phyloP scores from a whole-genome alignment of 352 stramenopile species.

The Globisporangium emineosum region DNA sequence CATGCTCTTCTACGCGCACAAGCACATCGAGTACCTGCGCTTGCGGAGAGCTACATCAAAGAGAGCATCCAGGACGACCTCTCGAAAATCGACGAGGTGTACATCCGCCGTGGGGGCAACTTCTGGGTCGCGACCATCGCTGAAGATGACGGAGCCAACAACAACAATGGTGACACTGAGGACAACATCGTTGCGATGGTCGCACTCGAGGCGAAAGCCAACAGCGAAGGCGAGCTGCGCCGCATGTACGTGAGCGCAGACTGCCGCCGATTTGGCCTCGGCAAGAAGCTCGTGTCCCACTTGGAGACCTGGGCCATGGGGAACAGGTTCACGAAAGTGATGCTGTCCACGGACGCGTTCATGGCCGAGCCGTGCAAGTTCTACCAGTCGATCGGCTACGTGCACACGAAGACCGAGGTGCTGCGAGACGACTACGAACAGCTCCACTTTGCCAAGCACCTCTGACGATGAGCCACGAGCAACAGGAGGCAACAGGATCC shows the following conservation, averaged over 20 bases:
- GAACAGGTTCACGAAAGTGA: not conserved
- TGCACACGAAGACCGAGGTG: slow-evolving; percentile 4
- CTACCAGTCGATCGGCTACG: slow-evolving; percentile 9
- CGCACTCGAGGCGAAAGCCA: slow-evolving; percentile 25
- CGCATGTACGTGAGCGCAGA: slow-evolving; percentile 11
- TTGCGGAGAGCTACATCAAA: slow-evolving; percentile 20
- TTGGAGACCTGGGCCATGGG: not conserved
- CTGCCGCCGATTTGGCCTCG: slow-evolving; percentile 5
- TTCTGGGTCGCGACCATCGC: slow-evolving; percentile 40
- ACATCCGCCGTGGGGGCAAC: slow-evolving; percentile 37
- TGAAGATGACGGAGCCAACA: not conserved
- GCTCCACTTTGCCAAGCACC: slow-evolving; percentile 5
- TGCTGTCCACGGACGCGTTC: slow-evolving; percentile 6
- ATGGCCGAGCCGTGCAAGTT: slow-evolving; percentile 14
- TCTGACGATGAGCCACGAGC: not conserved
- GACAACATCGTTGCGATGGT: slow-evolving; percentile 28
- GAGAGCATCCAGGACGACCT: slow-evolving; percentile 24
- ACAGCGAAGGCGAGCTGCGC: slow-evolving; percentile 19
- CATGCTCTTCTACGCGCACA: slow-evolving; percentile 23
- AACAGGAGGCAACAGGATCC: no score
- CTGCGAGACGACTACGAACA: slow-evolving; percentile 12
- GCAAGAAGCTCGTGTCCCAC: not conserved
- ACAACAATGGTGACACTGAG: not conserved
- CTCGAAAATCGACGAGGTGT: slow-evolving; percentile 31
- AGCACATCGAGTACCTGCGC: slow-evolving; percentile 15